Percentiles rank a stretch among this genome's conserved stretches.
Evolutionary conservation across 2,329 filamentous ascomycete genomes (phyloP).

Genomic region (Aureobasidium melanogenum): DNA sequence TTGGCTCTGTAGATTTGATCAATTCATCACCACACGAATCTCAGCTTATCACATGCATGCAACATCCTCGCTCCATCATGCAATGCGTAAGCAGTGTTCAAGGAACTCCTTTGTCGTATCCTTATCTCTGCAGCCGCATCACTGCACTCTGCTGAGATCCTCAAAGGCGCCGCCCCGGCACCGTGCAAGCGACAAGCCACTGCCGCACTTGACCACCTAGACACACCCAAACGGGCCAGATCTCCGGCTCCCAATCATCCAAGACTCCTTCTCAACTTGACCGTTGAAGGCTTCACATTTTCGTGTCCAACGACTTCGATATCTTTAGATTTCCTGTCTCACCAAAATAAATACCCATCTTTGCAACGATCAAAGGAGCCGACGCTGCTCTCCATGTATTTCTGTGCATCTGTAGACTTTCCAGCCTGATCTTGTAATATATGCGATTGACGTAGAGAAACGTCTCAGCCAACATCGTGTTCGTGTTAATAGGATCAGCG

Average conservation of each 20-base stretch:
- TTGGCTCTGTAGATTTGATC: no score
- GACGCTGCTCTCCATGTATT: neutral
- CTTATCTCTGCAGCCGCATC: neutral
- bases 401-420: neutral
- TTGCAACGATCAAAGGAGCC: neutral
- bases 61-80: neutral
- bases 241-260: neutral
- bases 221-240: neutral
- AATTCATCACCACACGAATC: neutral
- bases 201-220: neutral
- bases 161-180: neutral
- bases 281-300: neutral
- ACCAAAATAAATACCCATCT: neutral
- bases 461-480: neutral
- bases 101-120: neutral
- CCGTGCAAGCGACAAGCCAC: conserved; percentile 4
- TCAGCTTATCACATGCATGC: neutral
- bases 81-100: conserved; percentile 1
- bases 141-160: neutral
- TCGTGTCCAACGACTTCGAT: neutral
- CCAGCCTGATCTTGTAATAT: neutral
- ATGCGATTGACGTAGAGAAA: neutral
- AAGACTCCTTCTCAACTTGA: neutral
- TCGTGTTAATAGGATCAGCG: neutral
- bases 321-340: conserved; percentile 4